Base-by-base conservation (phyloP, 352 stramenopile species). In the Nothophytophthora sp. region DNA sequence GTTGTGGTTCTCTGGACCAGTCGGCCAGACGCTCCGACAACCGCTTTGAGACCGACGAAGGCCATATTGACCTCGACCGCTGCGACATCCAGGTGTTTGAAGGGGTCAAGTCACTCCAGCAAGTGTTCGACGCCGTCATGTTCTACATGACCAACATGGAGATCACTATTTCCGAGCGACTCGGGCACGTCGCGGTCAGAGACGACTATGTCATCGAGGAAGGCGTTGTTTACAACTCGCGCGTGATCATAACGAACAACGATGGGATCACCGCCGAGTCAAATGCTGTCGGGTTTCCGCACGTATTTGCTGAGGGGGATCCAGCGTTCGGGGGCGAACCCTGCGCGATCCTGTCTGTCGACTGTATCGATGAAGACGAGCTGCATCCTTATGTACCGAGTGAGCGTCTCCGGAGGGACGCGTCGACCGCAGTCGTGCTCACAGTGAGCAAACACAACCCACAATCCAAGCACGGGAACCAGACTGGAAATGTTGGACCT, bases 281-380 rank as follows among this genome's bases (percentile, higher is more conserved):
- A 5, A 68, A 65, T 29, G 38, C 22, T 6, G 57, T 68, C 3
- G 44, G 39, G 4, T 63, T 63, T 29, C 44, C 35, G 1, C 25
- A 58, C 10, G n/a, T n/a, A n/a, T 66, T 39, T 43, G 32, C 43
- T 8, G 28, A 65, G 33, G 20, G 11, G 11, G 19, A 42, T 25
- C 24, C 35, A 22, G 5, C 1, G 7, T 19, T 28, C 5, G 24
- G 32, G 18, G 37, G 44, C 7, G 33, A 45, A 13, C 40, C 43
- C 0, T 58, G 55, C 20, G 63, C 51, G 15, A 37, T 70, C 1
- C 11, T 55, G 9, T 25, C 51, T 4, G 41, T 56, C 10, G 51
- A 70, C 30, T 56, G 36, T 24, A 58, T 73, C 11, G 61, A 72
- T 16, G 25, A 65, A 15, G 67, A 76, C 32, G 58, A 70, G 2